phyloP scores from a whole-genome alignment of 129 eudicot species.

The Helianthus annuus region HanXRQr2.0-SUNRISE NC_035433.2:130611065-130611564 shows the following conservation, averaged over 20 bases:
- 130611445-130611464: slow-evolving; percentile 17
- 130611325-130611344: slow-evolving; percentile 9
- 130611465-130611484: slow-evolving; percentile 19
- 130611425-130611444: no score
- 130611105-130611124: slow-evolving; percentile 33
- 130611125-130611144: slow-evolving; percentile 26
- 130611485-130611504: slow-evolving; percentile 37
- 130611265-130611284: slow-evolving; percentile 37
- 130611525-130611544: slow-evolving; percentile 51
- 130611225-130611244: slow-evolving; percentile 31
- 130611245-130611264: slow-evolving; percentile 27
- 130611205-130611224: slow-evolving; percentile 21
- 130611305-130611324: slow-evolving; percentile 8
- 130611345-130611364: background rate
- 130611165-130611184: slow-evolving; percentile 33
- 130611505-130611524: slow-evolving; percentile 30
- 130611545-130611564: slow-evolving; percentile 38
- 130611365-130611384: background rate
- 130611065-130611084: slow-evolving; percentile 73
- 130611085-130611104: slow-evolving; percentile 37
- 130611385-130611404: slow-evolving; percentile 24
- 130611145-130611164: slow-evolving; percentile 10
- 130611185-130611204: slow-evolving; percentile 34
- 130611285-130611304: slow-evolving; percentile 7
- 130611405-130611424: no score